Evolutionary conservation across 225 moss, liverwort and hornwort species (phyloP).

Genomic region (Sphagnum tenellum): DNA sequence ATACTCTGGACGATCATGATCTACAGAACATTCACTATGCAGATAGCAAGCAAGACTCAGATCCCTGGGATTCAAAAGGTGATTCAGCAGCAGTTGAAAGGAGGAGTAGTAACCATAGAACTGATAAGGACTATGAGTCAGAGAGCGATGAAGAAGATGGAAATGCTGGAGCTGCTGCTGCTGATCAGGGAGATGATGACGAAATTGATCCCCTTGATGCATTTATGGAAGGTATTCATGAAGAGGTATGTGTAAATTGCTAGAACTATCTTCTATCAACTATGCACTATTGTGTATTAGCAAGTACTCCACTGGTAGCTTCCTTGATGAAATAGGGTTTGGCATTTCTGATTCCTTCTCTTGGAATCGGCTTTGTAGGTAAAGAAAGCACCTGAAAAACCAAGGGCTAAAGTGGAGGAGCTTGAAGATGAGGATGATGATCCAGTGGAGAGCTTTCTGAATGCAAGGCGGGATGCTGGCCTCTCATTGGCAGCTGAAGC

Average conservation of each 20-base stretch:
- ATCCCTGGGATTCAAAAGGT: not conserved
- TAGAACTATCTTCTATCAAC: too few relatives aligned
- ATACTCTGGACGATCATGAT: conserved; percentile 60
- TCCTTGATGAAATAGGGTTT: too few relatives aligned
- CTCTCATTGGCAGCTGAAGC: conserved; percentile 94
- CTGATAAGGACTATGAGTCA: conserved; percentile 25
- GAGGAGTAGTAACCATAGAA: conserved; percentile 11
- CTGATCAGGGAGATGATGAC: conserved; percentile 29
- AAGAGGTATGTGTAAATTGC: conserved; percentile 44
- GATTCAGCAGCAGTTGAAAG: too few relatives aligned
- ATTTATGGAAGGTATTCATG: conserved; percentile 98
- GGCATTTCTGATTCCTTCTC: too few relatives aligned
- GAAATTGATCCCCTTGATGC: conserved; percentile 94
- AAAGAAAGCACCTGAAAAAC: conserved; percentile 73
- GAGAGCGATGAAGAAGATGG: conserved; percentile 33
- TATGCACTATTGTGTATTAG: too few relatives aligned
- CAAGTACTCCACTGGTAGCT: too few relatives aligned
- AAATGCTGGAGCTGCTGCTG: conserved; percentile 7
- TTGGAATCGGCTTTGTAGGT: conserved; percentile 21
- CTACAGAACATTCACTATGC: conserved; percentile 69
- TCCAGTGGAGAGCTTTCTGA: conserved; percentile 93
- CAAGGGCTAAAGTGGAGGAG: conserved; percentile 54
- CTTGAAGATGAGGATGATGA: conserved; percentile 88
- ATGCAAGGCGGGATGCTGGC: conserved; percentile 80
- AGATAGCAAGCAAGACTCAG: conserved; percentile 35